These are phyloP conservation scores for Stachybotrys echinatus DNA, from an alignment of 2,329 filamentous ascomycete genomes.

Conservation along the genomic window DNA sequence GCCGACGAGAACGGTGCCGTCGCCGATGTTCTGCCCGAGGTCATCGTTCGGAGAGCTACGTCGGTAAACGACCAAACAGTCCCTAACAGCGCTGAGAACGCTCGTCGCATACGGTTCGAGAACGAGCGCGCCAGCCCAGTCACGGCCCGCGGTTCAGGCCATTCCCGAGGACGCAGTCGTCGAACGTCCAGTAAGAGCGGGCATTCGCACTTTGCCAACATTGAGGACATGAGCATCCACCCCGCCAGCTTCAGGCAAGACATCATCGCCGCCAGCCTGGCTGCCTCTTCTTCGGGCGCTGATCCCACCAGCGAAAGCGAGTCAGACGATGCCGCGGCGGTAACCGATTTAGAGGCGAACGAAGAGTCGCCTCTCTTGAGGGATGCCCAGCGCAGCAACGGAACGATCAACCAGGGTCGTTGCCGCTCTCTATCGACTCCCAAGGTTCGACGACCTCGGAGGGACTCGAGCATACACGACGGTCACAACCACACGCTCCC, in stretches of 20 bases:
- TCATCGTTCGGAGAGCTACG: constrained; percentile 46
- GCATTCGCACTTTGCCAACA: constrained; percentile 55
- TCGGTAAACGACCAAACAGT: constrained; percentile 16
- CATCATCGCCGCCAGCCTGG: constrained; percentile 77
- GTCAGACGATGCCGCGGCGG: constrained; percentile 40
- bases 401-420: constrained; percentile 17
- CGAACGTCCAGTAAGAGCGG: constrained; percentile 43
- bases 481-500: constrained; percentile 79
- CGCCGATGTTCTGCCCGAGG: constrained; percentile 59
- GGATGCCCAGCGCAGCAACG: constrained; percentile 23
- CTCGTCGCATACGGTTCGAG: constrained; percentile 35
- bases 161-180: constrained; percentile 34
- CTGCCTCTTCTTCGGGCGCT: constrained; percentile 37
- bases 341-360: constrained; percentile 35
- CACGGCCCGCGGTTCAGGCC: constrained; percentile 21
- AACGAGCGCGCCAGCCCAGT: constrained; percentile 18
- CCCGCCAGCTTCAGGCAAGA: constrained; percentile 87
- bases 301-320: constrained; percentile 52
- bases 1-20: constrained; percentile 55
- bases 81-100: constrained; percentile 23
- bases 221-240: constrained; percentile 76
- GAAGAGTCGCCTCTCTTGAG: constrained; percentile 46
- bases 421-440: constrained; percentile 13
- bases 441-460: constrained; percentile 23
- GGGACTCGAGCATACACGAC: constrained; percentile 55